Evolutionary conservation across 2,329 filamentous ascomycete genomes (phyloP), one percentile per base, ranked within the genome.

Genomic region (Emydomyces testavorans): DNA sequence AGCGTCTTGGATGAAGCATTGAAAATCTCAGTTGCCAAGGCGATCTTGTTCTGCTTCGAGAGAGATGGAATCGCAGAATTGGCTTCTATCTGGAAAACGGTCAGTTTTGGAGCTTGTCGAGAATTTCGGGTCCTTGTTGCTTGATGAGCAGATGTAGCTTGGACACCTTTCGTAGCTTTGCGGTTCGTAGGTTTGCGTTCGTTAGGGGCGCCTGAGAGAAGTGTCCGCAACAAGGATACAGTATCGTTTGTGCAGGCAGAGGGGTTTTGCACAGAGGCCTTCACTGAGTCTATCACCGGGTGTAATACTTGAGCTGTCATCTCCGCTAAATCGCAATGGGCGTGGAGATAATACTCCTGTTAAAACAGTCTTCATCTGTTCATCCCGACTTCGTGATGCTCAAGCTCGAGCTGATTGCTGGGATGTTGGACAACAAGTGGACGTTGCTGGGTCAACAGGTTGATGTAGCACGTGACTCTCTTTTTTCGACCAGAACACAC

Each of bases 261-360:
- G 10, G 69, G 69, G 46, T 72, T 75, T 52, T 72, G 65, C 53
- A 79, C 64, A 35, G 75, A 75, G 51, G 67, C 65, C 58, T 77
- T 79, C 58, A 78, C 71, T 51, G 73, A 69, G 46, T 67, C 63
- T 35, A 60, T 54, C 15, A 62, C 50, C 49, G 61, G 58, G 51
- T 58, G 60, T 37, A 37, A 35, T 10, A 29, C 13, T 29, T 28
- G 23, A 23, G 31, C 21, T 6, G 38, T 23, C 46, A 48, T 48
- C 7, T 36, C 31, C 16, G n/a, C 8, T 8, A 44, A 10, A n/a
- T 18, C 2, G 6, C 13, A 24, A 15, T 34, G n/a, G 15, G 15
- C 31, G 31, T 34, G 7, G 28, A 18, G 20, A 34, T 8, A 23
- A 34, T 13, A 23, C 4, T 31, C 2, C 20, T 29, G 11, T 15